A percentile compares a stretch with the other conserved stretches of the same genome.
phyloP scores from a whole-genome alignment of 805 yeast genomes.

The Kodamaea restingae region DNA sequence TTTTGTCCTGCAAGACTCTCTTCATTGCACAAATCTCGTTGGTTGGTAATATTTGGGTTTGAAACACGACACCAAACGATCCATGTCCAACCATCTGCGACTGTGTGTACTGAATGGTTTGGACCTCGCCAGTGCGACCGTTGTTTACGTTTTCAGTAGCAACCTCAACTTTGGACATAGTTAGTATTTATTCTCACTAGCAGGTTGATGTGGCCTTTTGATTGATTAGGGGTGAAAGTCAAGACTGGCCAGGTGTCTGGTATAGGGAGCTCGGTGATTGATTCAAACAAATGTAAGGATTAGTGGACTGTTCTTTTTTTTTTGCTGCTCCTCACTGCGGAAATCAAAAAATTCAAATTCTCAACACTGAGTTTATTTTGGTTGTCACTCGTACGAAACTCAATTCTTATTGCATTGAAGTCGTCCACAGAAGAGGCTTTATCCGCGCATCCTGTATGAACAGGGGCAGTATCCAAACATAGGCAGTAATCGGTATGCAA shows the following conservation, averaged over 20 bases:
- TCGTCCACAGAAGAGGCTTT: no score
- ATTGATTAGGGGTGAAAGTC: background rate
- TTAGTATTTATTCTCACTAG: slow-evolving; percentile 21
- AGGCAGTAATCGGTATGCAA: background rate
- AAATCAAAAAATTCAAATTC: slow-evolving; percentile 1
- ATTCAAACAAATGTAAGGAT: slow-evolving; percentile 3
- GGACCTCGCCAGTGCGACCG: slow-evolving; percentile 62
- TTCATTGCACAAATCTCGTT: slow-evolving; percentile 87
- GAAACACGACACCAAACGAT: slow-evolving; percentile 97
- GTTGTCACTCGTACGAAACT: no score
- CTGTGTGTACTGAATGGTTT: slow-evolving; percentile 69
- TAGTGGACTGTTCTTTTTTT: slow-evolving; percentile 4
- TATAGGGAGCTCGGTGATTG: background rate
- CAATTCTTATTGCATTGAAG: no score
- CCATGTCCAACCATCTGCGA: slow-evolving; percentile 96
- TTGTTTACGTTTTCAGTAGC: slow-evolving; percentile 65
- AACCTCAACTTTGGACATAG: slow-evolving; percentile 43
- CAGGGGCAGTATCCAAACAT: no score
- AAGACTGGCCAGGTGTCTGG: background rate
- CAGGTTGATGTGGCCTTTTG: background rate
- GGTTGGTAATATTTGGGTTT: slow-evolving; percentile 69
- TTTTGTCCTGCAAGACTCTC: slow-evolving; percentile 90
- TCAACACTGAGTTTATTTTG: background rate
- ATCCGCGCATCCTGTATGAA: no score
- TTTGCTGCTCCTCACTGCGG: slow-evolving; percentile 1